These are phyloP conservation scores for Vitellaria paradoxa DNA, from an alignment of 179 eudicot species.

Conservation along the genomic window DNA sequence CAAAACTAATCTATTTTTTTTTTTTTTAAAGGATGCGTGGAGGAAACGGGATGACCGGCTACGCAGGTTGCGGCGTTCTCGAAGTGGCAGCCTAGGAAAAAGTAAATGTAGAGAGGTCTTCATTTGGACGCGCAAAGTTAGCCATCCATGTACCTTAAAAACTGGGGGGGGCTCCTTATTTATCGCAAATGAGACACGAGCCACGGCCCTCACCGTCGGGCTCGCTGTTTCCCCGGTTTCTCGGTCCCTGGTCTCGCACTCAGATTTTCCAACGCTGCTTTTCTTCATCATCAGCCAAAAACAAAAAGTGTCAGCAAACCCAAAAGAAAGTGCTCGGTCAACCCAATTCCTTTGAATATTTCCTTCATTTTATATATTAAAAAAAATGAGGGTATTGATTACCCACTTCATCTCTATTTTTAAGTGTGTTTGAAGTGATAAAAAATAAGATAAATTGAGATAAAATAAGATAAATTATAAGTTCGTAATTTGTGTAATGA, in stretches of 20 bases:
- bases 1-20: too few species aligned
- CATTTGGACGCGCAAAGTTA: too few species aligned
- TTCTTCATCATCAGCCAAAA: background rate
- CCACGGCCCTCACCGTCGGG: background rate
- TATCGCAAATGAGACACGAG: background rate
- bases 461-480: too few species aligned
- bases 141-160: slow-evolving; percentile 9
- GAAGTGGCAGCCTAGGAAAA: slow-evolving; percentile 16
- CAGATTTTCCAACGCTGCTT: background rate
- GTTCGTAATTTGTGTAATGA: too few species aligned
- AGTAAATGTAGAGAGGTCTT: background rate
- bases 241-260: background rate
- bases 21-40: background rate
- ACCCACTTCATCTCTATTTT: too few species aligned
- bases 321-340: too few species aligned
- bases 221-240: slow-evolving; percentile 2
- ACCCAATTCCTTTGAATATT: too few species aligned
- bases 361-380: too few species aligned
- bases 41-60: background rate
- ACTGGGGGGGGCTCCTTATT: background rate
- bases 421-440: too few species aligned
- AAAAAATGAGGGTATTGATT: too few species aligned
- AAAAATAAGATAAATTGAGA: too few species aligned
- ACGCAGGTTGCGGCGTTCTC: slow-evolving; percentile 15
- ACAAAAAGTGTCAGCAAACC: too few species aligned